Conservation (phyloP, 352 stramenopile species). For the Thalassiosira exigua region DNA sequence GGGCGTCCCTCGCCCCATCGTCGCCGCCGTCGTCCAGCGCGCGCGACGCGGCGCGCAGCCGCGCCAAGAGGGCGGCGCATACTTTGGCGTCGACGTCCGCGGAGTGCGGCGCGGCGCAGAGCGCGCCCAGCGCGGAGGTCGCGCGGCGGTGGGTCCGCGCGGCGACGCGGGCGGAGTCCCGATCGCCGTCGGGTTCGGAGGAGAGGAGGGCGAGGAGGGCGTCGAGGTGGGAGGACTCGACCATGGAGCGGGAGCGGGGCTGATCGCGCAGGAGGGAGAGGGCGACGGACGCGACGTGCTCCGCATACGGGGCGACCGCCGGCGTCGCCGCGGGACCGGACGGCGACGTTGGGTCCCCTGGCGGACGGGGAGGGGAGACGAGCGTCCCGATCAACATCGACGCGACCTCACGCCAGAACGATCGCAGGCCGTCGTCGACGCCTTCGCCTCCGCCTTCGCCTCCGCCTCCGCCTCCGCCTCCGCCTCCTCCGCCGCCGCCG, state of each 20-base stretch:
- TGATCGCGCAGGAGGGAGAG: slow-evolving; percentile 38
- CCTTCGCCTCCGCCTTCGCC: too few species aligned
- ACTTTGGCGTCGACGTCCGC: slow-evolving; percentile 32
- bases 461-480: too few species aligned
- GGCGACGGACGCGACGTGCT: slow-evolving; percentile 35
- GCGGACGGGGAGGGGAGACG: too few species aligned
- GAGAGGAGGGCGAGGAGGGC: slow-evolving; percentile 23
- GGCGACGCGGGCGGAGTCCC: slow-evolving; percentile 9
- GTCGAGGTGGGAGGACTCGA: slow-evolving; percentile 30
- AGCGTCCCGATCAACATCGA: slow-evolving; percentile 15
- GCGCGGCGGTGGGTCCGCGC: slow-evolving; percentile 46
- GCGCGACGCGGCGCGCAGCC: slow-evolving; percentile 12
- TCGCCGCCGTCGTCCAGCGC: not conserved
- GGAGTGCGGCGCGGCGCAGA: slow-evolving; percentile 46
- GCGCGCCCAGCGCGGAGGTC: slow-evolving; percentile 49
- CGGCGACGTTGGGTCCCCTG: too few species aligned
- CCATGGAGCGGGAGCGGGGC: slow-evolving; percentile 12
- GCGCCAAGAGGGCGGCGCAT: slow-evolving; percentile 41
- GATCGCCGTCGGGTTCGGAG: not conserved
- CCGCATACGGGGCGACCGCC: not conserved
- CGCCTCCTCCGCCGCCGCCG: too few species aligned
- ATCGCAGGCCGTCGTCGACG: too few species aligned
- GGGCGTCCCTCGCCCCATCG: slow-evolving; percentile 2
- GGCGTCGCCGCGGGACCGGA: not conserved
- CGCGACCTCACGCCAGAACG: slow-evolving; percentile 31